Base-by-base conservation (phyloP, 495 filamentous ascomycete species). In the Evansstolkia leycettana region DNA sequence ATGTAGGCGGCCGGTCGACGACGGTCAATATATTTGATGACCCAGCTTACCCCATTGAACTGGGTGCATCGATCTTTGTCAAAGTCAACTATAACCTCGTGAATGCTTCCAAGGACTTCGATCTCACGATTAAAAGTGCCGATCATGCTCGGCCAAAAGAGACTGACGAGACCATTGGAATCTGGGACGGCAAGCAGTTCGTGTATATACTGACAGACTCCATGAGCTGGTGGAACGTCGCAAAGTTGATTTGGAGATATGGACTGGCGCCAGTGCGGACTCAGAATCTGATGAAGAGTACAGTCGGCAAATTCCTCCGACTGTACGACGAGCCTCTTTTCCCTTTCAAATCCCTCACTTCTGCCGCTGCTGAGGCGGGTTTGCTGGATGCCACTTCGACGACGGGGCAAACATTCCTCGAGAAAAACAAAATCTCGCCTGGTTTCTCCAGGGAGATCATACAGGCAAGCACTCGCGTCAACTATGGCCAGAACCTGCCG, bases 61-160 rank as follows among this genome's bases (percentile, higher is more conserved):
- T 95, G 1, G 90, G 90, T 7, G 92, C 82, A 24, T 87, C 78
- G 19, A 93, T 96, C 44, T 99, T 99, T 50, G 85, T 96, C 17
- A 52, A 81, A 28, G 73, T 84, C 28, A 99, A 99, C 51, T 57
- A 75, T 11, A 93, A 88, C 47, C 73, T 96, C 9, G 72, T 78
- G 40, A 72, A 78, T 31, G 82, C 88, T 0, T 71, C 78, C n/a
- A 63, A 72, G 16, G 68, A 77, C 28, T 83, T 94, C 46, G 75
- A 72, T 17, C 74, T 99, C 3, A 53, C 51, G 1, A 51, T 69
- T 24, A 57, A 48, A 13, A 47, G 51, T 8, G 60, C 52, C 27
- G 43, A 52, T 25, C 18, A 52, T 31, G 48, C 36, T 17, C 54
- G 42, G 46, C 57, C 40, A 52, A 58, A 38, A 51, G 63, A 68